Evolutionary conservation across 108 stramenopile genomes (phyloP), one percentile per base, ranked within the genome.

Genomic region (Nannochloropsis gaditana): DNA sequence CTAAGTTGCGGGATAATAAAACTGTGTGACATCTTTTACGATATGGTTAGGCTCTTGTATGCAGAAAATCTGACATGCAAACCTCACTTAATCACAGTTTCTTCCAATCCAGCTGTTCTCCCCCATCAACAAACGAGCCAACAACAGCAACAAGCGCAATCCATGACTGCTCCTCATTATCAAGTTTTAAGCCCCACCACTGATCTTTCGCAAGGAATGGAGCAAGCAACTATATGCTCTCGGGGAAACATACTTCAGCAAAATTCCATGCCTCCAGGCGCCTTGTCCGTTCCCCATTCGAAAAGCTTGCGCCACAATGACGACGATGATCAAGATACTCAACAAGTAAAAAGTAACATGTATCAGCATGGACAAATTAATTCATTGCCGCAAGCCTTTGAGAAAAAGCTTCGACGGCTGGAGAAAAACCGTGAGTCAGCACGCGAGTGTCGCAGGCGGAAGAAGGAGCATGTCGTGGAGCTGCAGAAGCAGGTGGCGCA

Each of bases 381-480:
- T n/a, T n/a, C 5, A 2, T 73, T 73, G 59, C 59, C 59, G 19
- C 59, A 73, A 41, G 80, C 80, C 80, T 41, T 81, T 31, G 94
- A 95, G 83, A 96, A 96, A 90, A 93, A 93, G 85, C 84, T 94
- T 11, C 88, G 94, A 44, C 88, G 95, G 42, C 86, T 96, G 82
- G 94, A 94, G 86, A 95, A 95, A 91, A 96, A 96, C 87, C 90
- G 96, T 42, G 85, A 94, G 86, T 89, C 89, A 43, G 96, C 96
- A 0, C 86, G 96, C 9, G 94, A 96, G 87, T 96, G 96, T 84
- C 91, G 95, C 9, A 84, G 86, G 43, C 44, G 92, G 31, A 93
- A 93, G 86, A 93, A 94, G 80, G 95, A 95, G 89, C 92, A 94
- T 41, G 94, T 94, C 15, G 92, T 93, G 84, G 88, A 91, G 86